Conservation (phyloP, 2,329 filamentous ascomycete species). For the Colletotrichum brevisporum region DNA sequence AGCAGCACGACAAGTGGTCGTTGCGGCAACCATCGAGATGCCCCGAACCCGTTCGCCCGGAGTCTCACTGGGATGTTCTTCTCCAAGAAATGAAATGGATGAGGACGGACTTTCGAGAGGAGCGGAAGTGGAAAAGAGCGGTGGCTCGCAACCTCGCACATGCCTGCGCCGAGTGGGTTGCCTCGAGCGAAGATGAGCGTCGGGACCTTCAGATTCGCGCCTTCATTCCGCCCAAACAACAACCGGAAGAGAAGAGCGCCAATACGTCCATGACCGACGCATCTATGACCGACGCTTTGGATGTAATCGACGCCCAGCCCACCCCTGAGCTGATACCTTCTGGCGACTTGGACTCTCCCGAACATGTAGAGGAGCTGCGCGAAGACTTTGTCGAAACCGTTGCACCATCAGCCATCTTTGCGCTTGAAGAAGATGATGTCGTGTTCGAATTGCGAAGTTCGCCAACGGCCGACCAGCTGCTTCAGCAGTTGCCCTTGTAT, state of each 20-base stretch:
- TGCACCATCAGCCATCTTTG: constrained; percentile 85
- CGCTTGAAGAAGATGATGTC: constrained; percentile 84
- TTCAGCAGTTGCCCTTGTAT: constrained; percentile 87
- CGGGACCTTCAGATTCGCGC: constrained; percentile 77
- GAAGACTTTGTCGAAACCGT: constrained; percentile 63
- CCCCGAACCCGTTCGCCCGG: constrained; percentile 82
- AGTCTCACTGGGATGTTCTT: constrained; percentile 87
- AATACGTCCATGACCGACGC: constrained; percentile 53
- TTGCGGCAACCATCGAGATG: constrained; percentile 89
- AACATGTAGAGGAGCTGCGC: constrained; percentile 58
- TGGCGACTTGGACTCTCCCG: constrained; percentile 71
- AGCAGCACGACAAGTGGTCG: constrained; percentile 94
- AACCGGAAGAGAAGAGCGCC: constrained; percentile 47
- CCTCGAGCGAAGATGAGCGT: constrained; percentile 73
- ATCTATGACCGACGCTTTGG: constrained; percentile 42
- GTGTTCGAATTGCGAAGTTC: constrained; percentile 84
- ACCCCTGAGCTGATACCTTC: constrained; percentile 79
- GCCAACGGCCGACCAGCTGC: constrained; percentile 79
- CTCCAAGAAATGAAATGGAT: constrained; percentile 98
- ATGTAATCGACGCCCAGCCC: constrained; percentile 60
- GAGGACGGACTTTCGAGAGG: constrained; percentile 94
- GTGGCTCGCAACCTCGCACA: constrained; percentile 84
- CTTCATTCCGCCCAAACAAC: constrained; percentile 59
- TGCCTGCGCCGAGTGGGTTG: constrained; percentile 87
- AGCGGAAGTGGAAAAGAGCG: constrained; percentile 92